Percentiles rank a stretch among this genome's conserved stretches.
Conservation (phyloP, 2,329 filamentous ascomycete genomes). For the Cadophora sp. region DNA sequence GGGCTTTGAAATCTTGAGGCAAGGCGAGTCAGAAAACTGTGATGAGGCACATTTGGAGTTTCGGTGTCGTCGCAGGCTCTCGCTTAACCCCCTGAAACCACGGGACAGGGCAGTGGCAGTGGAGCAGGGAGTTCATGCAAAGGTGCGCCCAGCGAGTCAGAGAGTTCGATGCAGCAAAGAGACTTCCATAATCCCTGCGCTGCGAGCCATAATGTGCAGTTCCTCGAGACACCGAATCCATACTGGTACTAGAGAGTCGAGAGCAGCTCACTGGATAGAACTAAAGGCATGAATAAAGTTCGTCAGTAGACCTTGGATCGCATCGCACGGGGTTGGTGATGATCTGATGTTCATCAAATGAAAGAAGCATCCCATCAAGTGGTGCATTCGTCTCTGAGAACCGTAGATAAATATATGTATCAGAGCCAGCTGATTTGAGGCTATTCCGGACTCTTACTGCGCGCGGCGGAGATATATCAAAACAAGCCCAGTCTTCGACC, state of each 20-base stretch:
- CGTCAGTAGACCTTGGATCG: constrained; percentile 12
- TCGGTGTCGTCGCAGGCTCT: constrained; percentile 43
- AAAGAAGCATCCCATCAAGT: constrained; percentile 13
- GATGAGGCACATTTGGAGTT: constrained; percentile 41
- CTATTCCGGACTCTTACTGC: background rate
- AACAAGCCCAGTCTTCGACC: constrained; percentile 9
- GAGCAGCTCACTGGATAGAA: constrained; percentile 23
- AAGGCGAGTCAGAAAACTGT: constrained; percentile 38
- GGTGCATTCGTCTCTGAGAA: background rate
- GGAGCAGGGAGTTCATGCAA: constrained; percentile 35
- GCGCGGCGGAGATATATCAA: background rate
- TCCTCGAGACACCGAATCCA: background rate
- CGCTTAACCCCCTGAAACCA: constrained; percentile 39
- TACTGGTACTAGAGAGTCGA: too few species aligned
- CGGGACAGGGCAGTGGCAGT: constrained; percentile 26
- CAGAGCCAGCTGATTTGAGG: background rate
- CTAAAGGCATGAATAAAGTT: constrained; percentile 27
- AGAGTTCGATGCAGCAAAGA: constrained; percentile 15
- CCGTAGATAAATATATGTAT: background rate
- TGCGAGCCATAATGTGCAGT: background rate
- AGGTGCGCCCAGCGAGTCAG: constrained; percentile 24
- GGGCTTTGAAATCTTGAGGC: constrained; percentile 31
- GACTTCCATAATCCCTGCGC: constrained; percentile 31
- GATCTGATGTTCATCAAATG: constrained; percentile 12
- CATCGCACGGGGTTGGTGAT: constrained; percentile 19